Conservation (phyloP, 225 moss, liverwort and hornwort genomes). For the Anthoceros angustus region DNA sequence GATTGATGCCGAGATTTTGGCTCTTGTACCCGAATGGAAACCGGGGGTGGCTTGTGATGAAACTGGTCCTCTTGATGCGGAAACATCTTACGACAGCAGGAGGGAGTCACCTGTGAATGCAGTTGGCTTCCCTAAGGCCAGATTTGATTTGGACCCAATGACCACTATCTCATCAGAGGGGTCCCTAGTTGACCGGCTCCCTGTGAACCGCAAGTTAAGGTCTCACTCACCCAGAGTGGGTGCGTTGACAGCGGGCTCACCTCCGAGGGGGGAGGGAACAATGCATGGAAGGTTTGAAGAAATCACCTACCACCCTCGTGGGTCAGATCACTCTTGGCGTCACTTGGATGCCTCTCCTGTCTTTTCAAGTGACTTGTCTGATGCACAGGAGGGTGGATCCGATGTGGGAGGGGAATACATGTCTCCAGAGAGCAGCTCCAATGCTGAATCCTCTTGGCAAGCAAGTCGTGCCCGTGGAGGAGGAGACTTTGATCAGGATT, state of each 20-base stretch:
- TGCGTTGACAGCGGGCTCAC: slow-evolving; percentile 25
- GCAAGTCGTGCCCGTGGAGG: slow-evolving; percentile 22
- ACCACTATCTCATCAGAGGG: slow-evolving; percentile 35
- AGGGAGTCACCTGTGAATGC: neutral
- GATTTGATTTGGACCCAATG: slow-evolving; percentile 27
- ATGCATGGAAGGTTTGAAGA: slow-evolving; percentile 61
- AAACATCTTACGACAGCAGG: neutral
- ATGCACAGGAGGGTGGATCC: slow-evolving; percentile 26
- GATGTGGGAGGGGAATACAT: slow-evolving; percentile 17
- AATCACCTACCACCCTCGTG: slow-evolving; percentile 41
- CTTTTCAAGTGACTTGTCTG: slow-evolving; percentile 52
- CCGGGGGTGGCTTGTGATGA: slow-evolving; percentile 38
- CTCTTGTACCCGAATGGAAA: slow-evolving; percentile 85
- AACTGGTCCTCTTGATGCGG: slow-evolving; percentile 8
- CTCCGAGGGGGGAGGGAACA: slow-evolving; percentile 46
- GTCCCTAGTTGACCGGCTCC: slow-evolving; percentile 28
- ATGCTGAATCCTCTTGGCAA: slow-evolving; percentile 22
- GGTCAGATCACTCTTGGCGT: slow-evolving; percentile 28
- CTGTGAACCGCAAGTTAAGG: slow-evolving; percentile 43
- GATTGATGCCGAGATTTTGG: slow-evolving; percentile 82
- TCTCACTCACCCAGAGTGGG: slow-evolving; percentile 47
- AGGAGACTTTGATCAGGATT: slow-evolving; percentile 14
- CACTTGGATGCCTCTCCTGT: slow-evolving; percentile 34
- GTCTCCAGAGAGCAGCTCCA: slow-evolving; percentile 18
- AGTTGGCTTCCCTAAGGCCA: slow-evolving; percentile 17